A percentile compares a stretch with the other conserved stretches of the same genome.
phyloP scores from a whole-genome alignment of 2,329 filamentous ascomycete species.

The Microcera coccophila region DNA sequence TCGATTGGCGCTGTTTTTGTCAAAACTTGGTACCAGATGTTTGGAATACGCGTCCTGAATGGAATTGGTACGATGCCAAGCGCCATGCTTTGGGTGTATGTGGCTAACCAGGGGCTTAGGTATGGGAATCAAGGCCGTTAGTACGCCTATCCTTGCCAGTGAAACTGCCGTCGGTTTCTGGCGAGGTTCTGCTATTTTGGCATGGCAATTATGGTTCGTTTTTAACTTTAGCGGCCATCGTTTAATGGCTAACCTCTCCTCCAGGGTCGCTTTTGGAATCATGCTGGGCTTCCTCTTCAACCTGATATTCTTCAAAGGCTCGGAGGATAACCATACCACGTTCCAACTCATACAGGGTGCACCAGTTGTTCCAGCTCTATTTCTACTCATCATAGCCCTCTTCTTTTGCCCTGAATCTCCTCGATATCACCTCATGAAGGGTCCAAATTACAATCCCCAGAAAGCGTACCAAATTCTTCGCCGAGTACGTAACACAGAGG shows the following conservation, averaged over 20 bases:
- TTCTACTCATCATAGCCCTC: conserved; percentile 30
- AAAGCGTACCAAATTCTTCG: conserved; percentile 33
- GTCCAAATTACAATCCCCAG: conserved; percentile 31
- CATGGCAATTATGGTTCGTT: conserved; percentile 42
- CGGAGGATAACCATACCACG: conserved; percentile 2
- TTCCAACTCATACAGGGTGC: conserved; percentile 34
- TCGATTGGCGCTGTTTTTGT: conserved; percentile 37
- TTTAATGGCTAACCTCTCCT: neutral
- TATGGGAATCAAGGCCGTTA: conserved; percentile 49
- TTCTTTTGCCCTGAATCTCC: conserved; percentile 40
- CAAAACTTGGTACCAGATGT: conserved; percentile 30
- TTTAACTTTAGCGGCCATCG: neutral
- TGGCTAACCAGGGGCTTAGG: conserved; percentile 26
- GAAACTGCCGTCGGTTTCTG: conserved; percentile 46
- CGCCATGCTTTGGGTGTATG: too few species aligned
- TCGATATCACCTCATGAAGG: conserved; percentile 36
- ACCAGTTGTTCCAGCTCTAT: conserved; percentile 32
- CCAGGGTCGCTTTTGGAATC: conserved; percentile 24
- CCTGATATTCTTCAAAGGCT: conserved; percentile 12
- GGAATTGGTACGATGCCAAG: conserved; percentile 33
- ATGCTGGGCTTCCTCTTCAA: conserved; percentile 24
- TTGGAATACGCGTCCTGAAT: conserved; percentile 36
- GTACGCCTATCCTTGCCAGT: conserved; percentile 44
- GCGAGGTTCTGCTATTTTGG: conserved; percentile 45
- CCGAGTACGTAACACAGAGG: conserved; percentile 30